A percentile compares a stretch with the other conserved stretches of the same genome.
Evolutionary conservation across 371 early-diverging fungal species (phyloP).

Genomic region (Rhizopus delemar): DNA sequence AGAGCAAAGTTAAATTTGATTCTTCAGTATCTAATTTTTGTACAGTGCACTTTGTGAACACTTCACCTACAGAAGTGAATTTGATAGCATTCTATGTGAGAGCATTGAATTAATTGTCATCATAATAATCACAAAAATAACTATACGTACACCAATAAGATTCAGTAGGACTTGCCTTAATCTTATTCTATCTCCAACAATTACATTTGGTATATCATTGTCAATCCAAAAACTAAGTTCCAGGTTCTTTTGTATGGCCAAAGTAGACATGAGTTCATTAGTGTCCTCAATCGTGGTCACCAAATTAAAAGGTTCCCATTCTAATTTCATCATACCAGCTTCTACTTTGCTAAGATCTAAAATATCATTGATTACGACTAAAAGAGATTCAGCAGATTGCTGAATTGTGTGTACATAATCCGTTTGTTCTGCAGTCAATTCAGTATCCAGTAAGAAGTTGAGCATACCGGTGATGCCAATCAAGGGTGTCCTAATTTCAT

Average conservation of each 20-base stretch:
- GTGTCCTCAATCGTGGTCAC: conserved; percentile 65
- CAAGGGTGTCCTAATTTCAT: conserved; percentile 68
- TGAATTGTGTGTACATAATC: conserved; percentile 70
- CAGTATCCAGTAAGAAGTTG: conserved; percentile 64
- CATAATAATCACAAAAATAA: background rate
- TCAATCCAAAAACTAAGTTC: conserved; percentile 65
- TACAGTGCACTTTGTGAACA: conserved; percentile 61
- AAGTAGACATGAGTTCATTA: conserved; percentile 60
- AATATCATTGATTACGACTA: conserved; percentile 71
- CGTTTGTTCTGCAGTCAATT: conserved; percentile 61
- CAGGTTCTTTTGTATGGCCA: conserved; percentile 64
- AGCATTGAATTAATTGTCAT: background rate
- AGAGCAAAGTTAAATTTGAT: conserved; percentile 47
- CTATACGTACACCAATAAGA: conserved; percentile 50
- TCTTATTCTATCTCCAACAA: conserved; percentile 61
- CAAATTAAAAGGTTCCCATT: conserved; percentile 62
- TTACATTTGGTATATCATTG: conserved; percentile 59
- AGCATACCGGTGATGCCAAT: conserved; percentile 71
- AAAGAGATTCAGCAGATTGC: conserved; percentile 62
- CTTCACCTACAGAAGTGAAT: conserved; percentile 63
- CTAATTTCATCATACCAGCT: conserved; percentile 73
- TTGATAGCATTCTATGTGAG: conserved; percentile 64
- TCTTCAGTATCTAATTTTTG: conserved; percentile 29
- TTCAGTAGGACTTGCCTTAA: conserved; percentile 63
- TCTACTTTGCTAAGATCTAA: conserved; percentile 71